Evolutionary conservation across 768 basidiomycete species (phyloP).

Genomic region (Rubroboletus satanas): DNA sequence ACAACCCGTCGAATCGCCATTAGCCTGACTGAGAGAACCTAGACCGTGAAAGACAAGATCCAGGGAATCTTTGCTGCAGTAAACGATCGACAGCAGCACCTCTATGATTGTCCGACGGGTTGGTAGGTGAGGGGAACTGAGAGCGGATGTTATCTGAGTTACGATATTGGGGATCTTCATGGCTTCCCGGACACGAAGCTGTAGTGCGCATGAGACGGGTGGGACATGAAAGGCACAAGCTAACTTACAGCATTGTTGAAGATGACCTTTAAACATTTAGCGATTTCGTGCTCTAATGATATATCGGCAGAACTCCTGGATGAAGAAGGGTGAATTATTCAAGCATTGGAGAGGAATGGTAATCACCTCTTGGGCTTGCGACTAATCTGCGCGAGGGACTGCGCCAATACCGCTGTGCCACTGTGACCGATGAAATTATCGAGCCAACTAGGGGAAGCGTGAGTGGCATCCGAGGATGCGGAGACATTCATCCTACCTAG

Average conservation of each 20-base stretch:
- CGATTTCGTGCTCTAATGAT: constrained; percentile 78
- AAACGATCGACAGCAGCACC: constrained; percentile 68
- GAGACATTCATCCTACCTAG: constrained; percentile 50
- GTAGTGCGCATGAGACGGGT: constrained; percentile 10
- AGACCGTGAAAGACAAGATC: constrained; percentile 71
- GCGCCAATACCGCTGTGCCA: constrained; percentile 83
- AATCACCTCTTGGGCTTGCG: constrained; percentile 66
- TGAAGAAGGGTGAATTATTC: constrained; percentile 3
- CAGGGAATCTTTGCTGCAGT: constrained; percentile 60
- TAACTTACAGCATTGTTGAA: constrained; percentile 60
- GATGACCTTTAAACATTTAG: constrained; percentile 82
- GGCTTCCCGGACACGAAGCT: constrained; percentile 71
- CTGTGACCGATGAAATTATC: constrained; percentile 67
- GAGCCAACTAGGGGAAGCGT: constrained; percentile 61
- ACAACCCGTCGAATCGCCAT: constrained; percentile 51
- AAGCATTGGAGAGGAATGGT: background rate
- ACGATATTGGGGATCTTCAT: constrained; percentile 70
- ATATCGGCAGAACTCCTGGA: constrained; percentile 47
- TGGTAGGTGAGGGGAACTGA: constrained; percentile 76
- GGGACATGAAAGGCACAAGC: background rate
- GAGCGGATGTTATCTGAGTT: constrained; percentile 73
- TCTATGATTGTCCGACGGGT: constrained; percentile 79
- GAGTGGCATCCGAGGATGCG: constrained; percentile 10
- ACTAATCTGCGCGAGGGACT: constrained; percentile 71
- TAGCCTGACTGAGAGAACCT: constrained; percentile 65